Conservation (phyloP, 805 yeast species). For the Candida vaughaniae region DNA sequence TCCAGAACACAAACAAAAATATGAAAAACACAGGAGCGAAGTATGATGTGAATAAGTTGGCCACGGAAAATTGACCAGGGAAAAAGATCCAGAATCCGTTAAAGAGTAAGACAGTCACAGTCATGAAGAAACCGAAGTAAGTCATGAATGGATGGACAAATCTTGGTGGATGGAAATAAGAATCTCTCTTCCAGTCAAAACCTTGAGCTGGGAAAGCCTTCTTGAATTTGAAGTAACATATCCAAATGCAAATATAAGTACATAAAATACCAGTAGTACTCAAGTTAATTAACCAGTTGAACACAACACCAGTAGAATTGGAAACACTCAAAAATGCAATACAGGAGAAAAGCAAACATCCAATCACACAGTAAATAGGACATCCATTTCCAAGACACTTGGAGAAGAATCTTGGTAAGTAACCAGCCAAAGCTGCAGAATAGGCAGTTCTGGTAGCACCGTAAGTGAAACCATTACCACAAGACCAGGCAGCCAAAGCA, state of each 20-base stretch:
- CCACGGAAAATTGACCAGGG: constrained; percentile 33
- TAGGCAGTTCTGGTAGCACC: constrained; percentile 36
- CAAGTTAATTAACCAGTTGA: constrained; percentile 38
- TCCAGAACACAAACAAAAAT: constrained; percentile 29
- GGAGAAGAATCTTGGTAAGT: constrained; percentile 32
- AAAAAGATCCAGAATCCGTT: constrained; percentile 44
- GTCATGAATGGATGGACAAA: constrained; percentile 27
- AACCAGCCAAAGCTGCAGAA: constrained; percentile 35
- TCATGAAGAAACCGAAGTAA: constrained; percentile 23
- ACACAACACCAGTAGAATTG: constrained; percentile 26
- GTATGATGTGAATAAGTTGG: constrained; percentile 36
- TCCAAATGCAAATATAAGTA: constrained; percentile 30
- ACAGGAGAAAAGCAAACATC: constrained; percentile 19
- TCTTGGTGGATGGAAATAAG: constrained; percentile 19
- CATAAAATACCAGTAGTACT: constrained; percentile 35
- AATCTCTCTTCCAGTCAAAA: constrained; percentile 13
- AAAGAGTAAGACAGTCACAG: constrained; percentile 27
- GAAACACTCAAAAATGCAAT: constrained; percentile 31
- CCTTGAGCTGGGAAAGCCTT: constrained; percentile 30
- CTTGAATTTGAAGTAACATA: constrained; percentile 32
- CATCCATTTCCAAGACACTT: constrained; percentile 33
- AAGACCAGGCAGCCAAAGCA: constrained; percentile 36
- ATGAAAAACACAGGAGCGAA: constrained; percentile 35
- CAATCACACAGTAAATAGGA: constrained; percentile 30
- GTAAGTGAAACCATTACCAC: constrained; percentile 36